A percentile compares a stretch with the other conserved stretches of the same genome.
Conservation (phyloP, 768 basidiomycete genomes). For the Trametes punicea region DNA sequence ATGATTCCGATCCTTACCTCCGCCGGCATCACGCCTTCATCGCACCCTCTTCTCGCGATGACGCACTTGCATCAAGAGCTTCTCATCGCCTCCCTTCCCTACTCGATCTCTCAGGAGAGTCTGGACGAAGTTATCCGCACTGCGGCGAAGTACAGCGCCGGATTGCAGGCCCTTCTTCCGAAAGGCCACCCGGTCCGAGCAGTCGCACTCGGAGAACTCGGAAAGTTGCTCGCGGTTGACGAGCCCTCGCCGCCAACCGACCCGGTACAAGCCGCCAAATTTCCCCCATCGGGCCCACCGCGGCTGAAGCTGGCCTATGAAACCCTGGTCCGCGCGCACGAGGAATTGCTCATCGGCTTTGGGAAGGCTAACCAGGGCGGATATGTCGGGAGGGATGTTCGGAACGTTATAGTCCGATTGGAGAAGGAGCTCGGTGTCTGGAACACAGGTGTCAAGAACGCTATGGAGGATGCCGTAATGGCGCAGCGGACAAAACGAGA, state of each 20-base stretch:
- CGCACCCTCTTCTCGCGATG: slow-evolving; percentile 77
- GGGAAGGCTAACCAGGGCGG: slow-evolving; percentile 70
- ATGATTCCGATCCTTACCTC: slow-evolving; percentile 63
- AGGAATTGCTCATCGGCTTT: slow-evolving; percentile 68
- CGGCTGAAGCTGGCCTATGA: slow-evolving; percentile 64
- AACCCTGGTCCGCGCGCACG: slow-evolving; percentile 57
- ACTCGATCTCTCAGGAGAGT: slow-evolving; percentile 40
- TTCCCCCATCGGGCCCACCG: slow-evolving; percentile 65
- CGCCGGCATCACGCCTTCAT: slow-evolving; percentile 56
- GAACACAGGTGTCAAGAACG: slow-evolving; percentile 59
- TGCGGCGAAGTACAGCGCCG: slow-evolving; percentile 51
- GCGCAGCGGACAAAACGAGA: neutral
- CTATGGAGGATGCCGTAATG: slow-evolving; percentile 40
- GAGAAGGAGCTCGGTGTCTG: slow-evolving; percentile 75
- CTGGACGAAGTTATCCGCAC: slow-evolving; percentile 64
- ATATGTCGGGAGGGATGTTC: slow-evolving; percentile 58
- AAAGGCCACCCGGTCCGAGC: slow-evolving; percentile 76
- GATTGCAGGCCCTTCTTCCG: slow-evolving; percentile 49
- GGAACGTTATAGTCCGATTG: slow-evolving; percentile 54
- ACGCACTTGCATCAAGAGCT: slow-evolving; percentile 69
- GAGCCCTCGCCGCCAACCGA: slow-evolving; percentile 49
- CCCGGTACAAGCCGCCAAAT: slow-evolving; percentile 28
- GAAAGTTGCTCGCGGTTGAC: slow-evolving; percentile 77
- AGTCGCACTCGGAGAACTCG: slow-evolving; percentile 73
- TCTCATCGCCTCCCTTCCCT: slow-evolving; percentile 50